phyloP scores from a whole-genome alignment of 2,329 filamentous ascomycete genomes.

The Penicillium rolfsii region DNA sequence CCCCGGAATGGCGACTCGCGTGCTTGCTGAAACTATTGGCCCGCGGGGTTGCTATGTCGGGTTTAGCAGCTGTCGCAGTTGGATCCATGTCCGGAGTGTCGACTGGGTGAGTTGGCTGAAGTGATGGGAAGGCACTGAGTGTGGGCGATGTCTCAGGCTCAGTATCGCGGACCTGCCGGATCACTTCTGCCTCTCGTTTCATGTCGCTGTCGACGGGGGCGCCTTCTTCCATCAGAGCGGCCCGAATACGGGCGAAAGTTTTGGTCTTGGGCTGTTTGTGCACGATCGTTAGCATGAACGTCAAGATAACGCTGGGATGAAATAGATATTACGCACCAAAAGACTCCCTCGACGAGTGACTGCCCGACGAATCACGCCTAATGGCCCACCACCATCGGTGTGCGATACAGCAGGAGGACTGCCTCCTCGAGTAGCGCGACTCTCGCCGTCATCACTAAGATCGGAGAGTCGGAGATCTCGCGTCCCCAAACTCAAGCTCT shows the following conservation, averaged over 20 bases:
- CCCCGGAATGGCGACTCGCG: constrained; percentile 70
- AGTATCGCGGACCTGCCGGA: constrained; percentile 90
- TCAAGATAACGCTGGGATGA: neutral
- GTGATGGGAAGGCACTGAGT: constrained; percentile 50
- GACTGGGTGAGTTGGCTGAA: constrained; percentile 49
- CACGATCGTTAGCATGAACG: constrained; percentile 2
- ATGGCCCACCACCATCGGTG: constrained; percentile 61
- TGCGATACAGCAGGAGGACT: constrained; percentile 41
- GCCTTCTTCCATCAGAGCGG: constrained; percentile 83
- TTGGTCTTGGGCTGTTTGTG: constrained; percentile 84
- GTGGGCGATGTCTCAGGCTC: constrained; percentile 62
- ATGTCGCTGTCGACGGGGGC: constrained; percentile 87
- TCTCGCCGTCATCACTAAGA: constrained; percentile 78
- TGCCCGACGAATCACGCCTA: constrained; percentile 77
- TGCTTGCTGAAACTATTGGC: constrained; percentile 76
- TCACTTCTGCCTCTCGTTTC: constrained; percentile 89
- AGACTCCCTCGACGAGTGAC: constrained; percentile 89
- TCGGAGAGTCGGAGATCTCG: constrained; percentile 82
- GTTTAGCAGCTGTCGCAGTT: constrained; percentile 26
- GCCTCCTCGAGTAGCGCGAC: constrained; percentile 35
- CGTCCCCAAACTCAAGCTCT: constrained; percentile 88
- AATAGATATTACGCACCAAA: constrained; percentile 62
- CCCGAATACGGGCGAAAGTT: constrained; percentile 89
- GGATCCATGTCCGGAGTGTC: constrained; percentile 23
- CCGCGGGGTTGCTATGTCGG: constrained; percentile 51